These are phyloP conservation scores for Stagonosporopsis tanaceti DNA, from an alignment of 2,329 filamentous ascomycete genomes.

Conservation along the genomic window DNA sequence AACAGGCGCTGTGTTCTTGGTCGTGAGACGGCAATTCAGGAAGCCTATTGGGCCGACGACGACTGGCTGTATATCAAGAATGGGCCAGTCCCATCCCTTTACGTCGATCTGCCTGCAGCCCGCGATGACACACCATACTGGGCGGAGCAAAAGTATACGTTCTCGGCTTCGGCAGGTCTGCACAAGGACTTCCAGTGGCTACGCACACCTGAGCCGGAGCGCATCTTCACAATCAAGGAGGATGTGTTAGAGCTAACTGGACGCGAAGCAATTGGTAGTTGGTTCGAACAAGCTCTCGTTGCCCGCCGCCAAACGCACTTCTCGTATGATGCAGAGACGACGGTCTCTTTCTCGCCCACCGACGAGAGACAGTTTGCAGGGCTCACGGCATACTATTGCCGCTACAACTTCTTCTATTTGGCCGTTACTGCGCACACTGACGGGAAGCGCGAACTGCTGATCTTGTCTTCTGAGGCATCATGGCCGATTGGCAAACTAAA, in stretches of 20 bases:
- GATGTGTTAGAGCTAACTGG: conserved; percentile 62
- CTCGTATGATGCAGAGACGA: conserved; percentile 67
- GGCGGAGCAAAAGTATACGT: conserved; percentile 58
- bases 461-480: conserved; percentile 65
- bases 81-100: conserved; percentile 58
- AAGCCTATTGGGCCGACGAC: conserved; percentile 66
- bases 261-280: conserved; percentile 59
- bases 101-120: conserved; percentile 40
- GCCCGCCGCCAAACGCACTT: conserved; percentile 66
- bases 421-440: conserved; percentile 65
- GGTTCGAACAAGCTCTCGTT: conserved; percentile 61
- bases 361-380: conserved; percentile 70
- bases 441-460: conserved; percentile 65
- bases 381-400: conserved; percentile 68
- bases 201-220: conserved; percentile 59
- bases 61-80: conserved; percentile 70
- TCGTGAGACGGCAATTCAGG: conserved; percentile 59
- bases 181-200: conserved; percentile 66
- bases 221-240: conserved; percentile 58
- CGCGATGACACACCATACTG: conserved; percentile 44
- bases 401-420: conserved; percentile 72
- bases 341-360: conserved; percentile 61
- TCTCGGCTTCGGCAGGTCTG: conserved; percentile 54
- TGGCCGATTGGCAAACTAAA: conserved; percentile 62
- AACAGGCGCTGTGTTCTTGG: conserved; percentile 46